phyloP scores from a whole-genome alignment of 345 rosid genomes.

The Linum lewisii region DNA sequence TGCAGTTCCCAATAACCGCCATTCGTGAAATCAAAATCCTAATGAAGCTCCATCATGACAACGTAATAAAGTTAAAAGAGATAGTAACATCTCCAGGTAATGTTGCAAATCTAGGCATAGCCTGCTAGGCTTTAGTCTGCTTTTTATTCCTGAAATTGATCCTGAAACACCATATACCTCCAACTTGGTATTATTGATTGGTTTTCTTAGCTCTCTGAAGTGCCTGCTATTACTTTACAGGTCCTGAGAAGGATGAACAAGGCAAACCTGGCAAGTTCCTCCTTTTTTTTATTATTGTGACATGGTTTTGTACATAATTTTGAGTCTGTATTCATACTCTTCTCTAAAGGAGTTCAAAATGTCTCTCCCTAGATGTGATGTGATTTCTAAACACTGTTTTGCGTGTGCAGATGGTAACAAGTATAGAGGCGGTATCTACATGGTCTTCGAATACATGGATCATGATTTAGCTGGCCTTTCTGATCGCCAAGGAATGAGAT shows the following conservation, averaged over 20 bases:
- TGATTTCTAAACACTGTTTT: slow-evolving; percentile 10
- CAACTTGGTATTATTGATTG: background rate
- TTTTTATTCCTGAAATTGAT: background rate
- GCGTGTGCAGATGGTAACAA: slow-evolving; percentile 62
- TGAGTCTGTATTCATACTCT: background rate
- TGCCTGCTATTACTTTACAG: slow-evolving; percentile 20
- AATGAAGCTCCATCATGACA: slow-evolving; percentile 65
- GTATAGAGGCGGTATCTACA: slow-evolving; percentile 89
- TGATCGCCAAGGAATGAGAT: slow-evolving; percentile 91
- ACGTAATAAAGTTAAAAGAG: slow-evolving; percentile 63
- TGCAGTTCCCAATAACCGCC: slow-evolving; percentile 71
- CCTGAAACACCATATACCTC: background rate
- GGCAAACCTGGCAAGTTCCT: slow-evolving; percentile 64
- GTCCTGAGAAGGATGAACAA: slow-evolving; percentile 84
- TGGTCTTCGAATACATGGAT: slow-evolving; percentile 99
- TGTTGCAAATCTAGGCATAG: background rate
- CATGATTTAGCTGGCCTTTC: slow-evolving; percentile 93
- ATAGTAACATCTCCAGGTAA: slow-evolving; percentile 70
- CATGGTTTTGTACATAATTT: too few relatives aligned
- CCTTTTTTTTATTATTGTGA: background rate
- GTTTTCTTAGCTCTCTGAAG: slow-evolving; percentile 3
- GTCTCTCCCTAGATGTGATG: background rate
- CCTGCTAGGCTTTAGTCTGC: background rate
- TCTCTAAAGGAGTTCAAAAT: background rate
- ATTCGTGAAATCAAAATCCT: slow-evolving; percentile 71